A percentile compares a stretch with the other conserved stretches of the same genome.
Evolutionary conservation across 2,329 filamentous ascomycete genomes (phyloP).

Genomic region (Verticillium zaregamsianum): DNA sequence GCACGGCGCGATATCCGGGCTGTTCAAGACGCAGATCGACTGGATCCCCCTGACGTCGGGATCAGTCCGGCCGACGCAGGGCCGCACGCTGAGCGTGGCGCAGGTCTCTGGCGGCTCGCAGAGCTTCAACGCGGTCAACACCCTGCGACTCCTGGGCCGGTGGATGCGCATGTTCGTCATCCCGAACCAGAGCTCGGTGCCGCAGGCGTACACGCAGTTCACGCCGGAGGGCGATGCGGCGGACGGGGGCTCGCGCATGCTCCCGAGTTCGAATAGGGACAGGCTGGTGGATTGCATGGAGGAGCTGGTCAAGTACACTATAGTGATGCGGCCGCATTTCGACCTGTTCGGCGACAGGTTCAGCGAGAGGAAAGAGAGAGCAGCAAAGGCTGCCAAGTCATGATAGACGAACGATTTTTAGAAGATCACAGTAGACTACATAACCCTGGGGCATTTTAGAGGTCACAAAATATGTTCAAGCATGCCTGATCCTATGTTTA

Average conservation of each 20-base stretch:
- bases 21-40: constrained; percentile 69
- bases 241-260: constrained; percentile 38
- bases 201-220: constrained; percentile 60
- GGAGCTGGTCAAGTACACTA: constrained; percentile 66
- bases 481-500: too few species aligned
- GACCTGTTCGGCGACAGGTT: constrained; percentile 58
- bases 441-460: too few species aligned
- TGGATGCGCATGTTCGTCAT: constrained; percentile 70
- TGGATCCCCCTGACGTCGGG: constrained; percentile 63
- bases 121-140: constrained; percentile 64
- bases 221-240: constrained; percentile 29
- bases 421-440: too few species aligned
- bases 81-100: constrained; percentile 57
- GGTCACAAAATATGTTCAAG: too few species aligned
- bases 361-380: constrained; percentile 50
- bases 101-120: constrained; percentile 63
- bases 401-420: constrained; percentile 17
- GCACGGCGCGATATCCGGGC: constrained; percentile 56
- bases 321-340: constrained; percentile 59
- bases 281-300: constrained; percentile 64
- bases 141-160: constrained; percentile 58
- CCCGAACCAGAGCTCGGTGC: constrained; percentile 62
- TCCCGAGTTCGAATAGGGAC: constrained; percentile 53
- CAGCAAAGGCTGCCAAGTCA: neutral
- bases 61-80: constrained; percentile 61